Evolutionary conservation across 257 asterid species (phyloP), one percentile per base, ranked within the genome.

Genomic region (Nicotiana benthamiana): DNA sequence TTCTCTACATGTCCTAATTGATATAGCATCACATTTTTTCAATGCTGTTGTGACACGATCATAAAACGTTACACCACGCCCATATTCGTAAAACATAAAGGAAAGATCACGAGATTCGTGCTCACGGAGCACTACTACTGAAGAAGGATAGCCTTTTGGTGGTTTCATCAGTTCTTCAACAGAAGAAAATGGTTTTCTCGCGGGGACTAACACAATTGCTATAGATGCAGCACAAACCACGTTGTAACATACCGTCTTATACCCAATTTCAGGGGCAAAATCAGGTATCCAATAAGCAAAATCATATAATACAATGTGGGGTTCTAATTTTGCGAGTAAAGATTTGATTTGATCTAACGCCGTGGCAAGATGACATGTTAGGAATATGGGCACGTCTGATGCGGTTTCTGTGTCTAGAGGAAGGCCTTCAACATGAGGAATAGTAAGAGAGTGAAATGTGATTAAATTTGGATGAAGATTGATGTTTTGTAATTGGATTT

Each of bases 301-400:
- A 68, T 94, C 97, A 75, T 82, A 93, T 78, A 94, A 88, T 13
- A 93, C 96, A 46, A 93, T 15, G 48, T 87, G 88, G 0, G 97
- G 97, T 9, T 83, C 84, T 60, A 91, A 85, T 48, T 8, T 4
- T 5, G 5, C 17, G 0, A 94, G 83, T 16, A 90, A n/a, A n/a
- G n/a, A n/a, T n/a, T n/a, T n/a, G n/a, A 94, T 92, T 26, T 88
- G 79, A 82, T 94, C 97, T 87, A 94, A 86, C 70, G 98, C 97
- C 1, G 86, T 75, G 52, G 94, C 97, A 1, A 94, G 88, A 0
- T 89, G 90, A 34, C 87, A 75, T 56, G 87, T 86, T 57, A 84
- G 86, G 79, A 84, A 82, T 84, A 88, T 83, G 80, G 91, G 93
- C 72, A 93, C 87, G 17, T 94, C 97, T 20, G 94, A 90, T 15